phyloP scores from a whole-genome alignment of 305 asterid species.

The Fraxinus nigra region DNA sequence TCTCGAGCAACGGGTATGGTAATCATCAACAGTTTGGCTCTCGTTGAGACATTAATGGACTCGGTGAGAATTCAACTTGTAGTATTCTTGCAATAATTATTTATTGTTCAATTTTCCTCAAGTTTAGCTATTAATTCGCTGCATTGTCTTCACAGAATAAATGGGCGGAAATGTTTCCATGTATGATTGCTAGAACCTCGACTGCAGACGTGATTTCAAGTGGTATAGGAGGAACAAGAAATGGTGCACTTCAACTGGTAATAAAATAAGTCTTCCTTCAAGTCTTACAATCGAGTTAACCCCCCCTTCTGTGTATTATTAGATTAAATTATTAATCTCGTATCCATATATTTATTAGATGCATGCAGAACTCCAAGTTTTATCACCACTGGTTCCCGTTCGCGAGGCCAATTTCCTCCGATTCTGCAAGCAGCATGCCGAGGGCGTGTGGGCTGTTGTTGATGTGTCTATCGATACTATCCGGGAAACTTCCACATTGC shows the following conservation, averaged over 20 bases:
- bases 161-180: slow-evolving; percentile 95
- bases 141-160: slow-evolving; percentile 43
- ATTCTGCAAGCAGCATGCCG: slow-evolving; percentile 90
- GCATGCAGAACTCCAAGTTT: slow-evolving; percentile 82
- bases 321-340: background rate
- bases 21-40: slow-evolving; percentile 80
- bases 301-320: background rate
- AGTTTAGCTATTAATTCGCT: background rate
- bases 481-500: slow-evolving; percentile 46
- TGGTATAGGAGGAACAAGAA: slow-evolving; percentile 92
- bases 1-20: slow-evolving; percentile 78
- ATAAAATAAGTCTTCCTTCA: background rate
- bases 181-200: slow-evolving; percentile 65
- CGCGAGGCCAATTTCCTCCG: slow-evolving; percentile 82
- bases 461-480: slow-evolving; percentile 74
- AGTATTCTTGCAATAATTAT: background rate
- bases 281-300: background rate
- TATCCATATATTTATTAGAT: slow-evolving; percentile 36
- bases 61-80: slow-evolving; percentile 46
- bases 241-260: slow-evolving; percentile 96
- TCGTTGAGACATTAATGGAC: slow-evolving; percentile 93
- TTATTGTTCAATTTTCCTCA: background rate
- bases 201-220: slow-evolving; percentile 71
- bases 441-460: slow-evolving; percentile 93
- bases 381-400: slow-evolving; percentile 84